Evolutionary conservation across 2,329 filamentous ascomycete genomes (phyloP).

Genomic region (Nemania serpens): DNA sequence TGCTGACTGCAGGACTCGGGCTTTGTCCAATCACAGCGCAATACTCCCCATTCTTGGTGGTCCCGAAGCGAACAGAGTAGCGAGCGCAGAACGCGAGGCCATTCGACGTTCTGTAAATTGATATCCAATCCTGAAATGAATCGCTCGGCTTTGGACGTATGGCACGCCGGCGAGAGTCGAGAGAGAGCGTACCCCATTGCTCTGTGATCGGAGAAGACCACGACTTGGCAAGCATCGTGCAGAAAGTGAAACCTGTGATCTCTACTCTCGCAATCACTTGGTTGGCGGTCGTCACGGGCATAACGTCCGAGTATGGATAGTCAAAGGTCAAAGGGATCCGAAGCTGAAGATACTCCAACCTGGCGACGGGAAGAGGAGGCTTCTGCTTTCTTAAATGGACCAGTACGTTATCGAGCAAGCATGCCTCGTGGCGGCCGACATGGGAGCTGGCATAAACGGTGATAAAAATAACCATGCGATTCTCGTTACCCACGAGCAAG

Average conservation of each 20-base stretch:
- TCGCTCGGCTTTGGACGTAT: conserved; percentile 39
- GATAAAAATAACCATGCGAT: conserved; percentile 29
- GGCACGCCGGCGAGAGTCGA: conserved; percentile 28
- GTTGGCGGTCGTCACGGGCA: conserved; percentile 15
- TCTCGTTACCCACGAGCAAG: not conserved
- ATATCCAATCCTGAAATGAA: conserved; percentile 30
- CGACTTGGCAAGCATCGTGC: conserved; percentile 25
- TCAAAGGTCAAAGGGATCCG: not conserved
- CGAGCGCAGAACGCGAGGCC: conserved; percentile 32
- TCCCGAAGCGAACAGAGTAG: conserved; percentile 25
- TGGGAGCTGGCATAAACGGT: conserved; percentile 2
- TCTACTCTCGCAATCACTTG: conserved; percentile 18
- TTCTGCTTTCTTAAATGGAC: conserved; percentile 16
- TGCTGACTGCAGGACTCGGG: conserved; percentile 45
- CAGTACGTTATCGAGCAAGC: not conserved
- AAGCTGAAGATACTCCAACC: not conserved
- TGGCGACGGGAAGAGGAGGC: conserved; percentile 6
- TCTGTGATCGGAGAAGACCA: conserved; percentile 24
- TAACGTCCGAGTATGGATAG: conserved; percentile 4
- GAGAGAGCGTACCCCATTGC: conserved; percentile 18
- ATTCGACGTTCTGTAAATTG: conserved; percentile 30
- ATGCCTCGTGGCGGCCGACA: not conserved
- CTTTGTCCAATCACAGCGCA: conserved; percentile 38
- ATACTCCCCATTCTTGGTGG: conserved; percentile 27
- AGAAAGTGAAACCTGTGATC: conserved; percentile 25